Evolutionary conservation across 495 filamentous ascomycete species (phyloP), one percentile per base, ranked within the genome.

Genomic region (Hypoxylon lienhwacheense): DNA sequence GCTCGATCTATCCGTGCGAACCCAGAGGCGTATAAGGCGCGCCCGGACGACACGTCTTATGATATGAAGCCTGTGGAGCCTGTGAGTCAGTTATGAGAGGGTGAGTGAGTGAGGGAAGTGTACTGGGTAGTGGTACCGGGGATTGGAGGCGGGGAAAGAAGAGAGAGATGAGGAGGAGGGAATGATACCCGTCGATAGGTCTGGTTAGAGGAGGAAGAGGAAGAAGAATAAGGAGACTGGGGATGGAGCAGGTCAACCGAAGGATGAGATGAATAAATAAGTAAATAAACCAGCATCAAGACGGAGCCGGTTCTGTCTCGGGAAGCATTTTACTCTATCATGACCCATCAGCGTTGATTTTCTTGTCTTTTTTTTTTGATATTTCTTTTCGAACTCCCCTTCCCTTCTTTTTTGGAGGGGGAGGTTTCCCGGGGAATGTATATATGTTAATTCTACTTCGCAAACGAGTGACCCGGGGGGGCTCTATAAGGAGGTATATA

Each of bases 61-160:
- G 58, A 59, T 35, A 65, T 65, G 65, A 67, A 65, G 47, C 61
- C 65, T 32, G 58, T 67, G 29, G 47, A 67, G 53, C 57, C 65
- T 10, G 10, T 26, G 35, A 63, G 63, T 41, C 61, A 50, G 29
- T 17, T 67, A 42, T 67, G 33, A 55, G 5, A 4, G 15, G 6
- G 5, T 3, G 7, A 4, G 25, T 10, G 28, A 7, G 28, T 2
- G 28, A 10, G 7, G 28, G 7, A 31, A n/a, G 12, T 3, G 12
- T 3, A 2, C 28, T 3, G 10, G 7, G 12, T 31, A 31, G 10
- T 10, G 7, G 7, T 11, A 37, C 11, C 12, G n/a, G 24, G 6
- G 15, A 31, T 19, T 10, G 20, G 33, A 24, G 14, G 21, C 6
- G 21, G 33, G 21, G 17, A 20, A 17, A 44, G 6, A 17, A 22